These are phyloP conservation scores for Mycena amicta DNA, from an alignment of 768 basidiomycete genomes.

Conservation along the genomic window DNA sequence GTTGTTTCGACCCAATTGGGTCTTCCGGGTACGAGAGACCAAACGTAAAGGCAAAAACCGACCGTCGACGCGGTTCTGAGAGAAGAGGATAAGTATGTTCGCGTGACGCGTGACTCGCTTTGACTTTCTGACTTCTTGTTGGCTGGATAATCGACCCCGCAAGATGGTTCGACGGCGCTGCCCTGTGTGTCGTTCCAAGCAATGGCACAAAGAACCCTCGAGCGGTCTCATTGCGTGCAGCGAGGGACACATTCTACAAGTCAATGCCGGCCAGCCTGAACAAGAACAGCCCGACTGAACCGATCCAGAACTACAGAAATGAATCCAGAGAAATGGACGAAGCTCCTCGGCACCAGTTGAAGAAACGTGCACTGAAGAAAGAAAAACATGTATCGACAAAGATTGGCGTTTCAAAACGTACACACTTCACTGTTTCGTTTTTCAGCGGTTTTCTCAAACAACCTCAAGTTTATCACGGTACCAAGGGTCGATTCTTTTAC, in stretches of 20 bases:
- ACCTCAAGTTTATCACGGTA: conserved; percentile 78
- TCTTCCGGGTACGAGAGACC: not conserved
- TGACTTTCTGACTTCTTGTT: not conserved
- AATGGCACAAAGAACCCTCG: conserved; percentile 85
- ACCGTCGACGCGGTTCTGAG: not conserved
- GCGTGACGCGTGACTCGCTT: too few relatives aligned
- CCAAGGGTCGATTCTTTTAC: conserved; percentile 75
- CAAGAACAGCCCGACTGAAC: not conserved
- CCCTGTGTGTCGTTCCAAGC: conserved; percentile 76
- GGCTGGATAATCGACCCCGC: not conserved
- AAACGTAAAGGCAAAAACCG: not conserved
- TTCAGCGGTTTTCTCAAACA: not conserved
- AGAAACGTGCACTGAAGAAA: conserved; percentile 69
- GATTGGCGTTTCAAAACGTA: conserved; percentile 63
- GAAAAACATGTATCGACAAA: conserved; percentile 41
- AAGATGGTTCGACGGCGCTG: conserved; percentile 68
- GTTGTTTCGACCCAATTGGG: not conserved
- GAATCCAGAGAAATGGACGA: conserved; percentile 76
- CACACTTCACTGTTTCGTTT: conserved; percentile 16
- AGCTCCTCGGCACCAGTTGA: conserved; percentile 60
- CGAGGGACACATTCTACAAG: conserved; percentile 91
- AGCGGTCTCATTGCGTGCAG: conserved; percentile 84
- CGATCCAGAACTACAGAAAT: conserved; percentile 72
- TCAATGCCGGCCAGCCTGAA: conserved; percentile 30
- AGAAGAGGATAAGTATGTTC: conserved; percentile 29